Evolutionary conservation across 148 eudicot species (phyloP), one percentile per base, ranked within the genome.

Genomic region (Selenicereus undatus): DNA sequence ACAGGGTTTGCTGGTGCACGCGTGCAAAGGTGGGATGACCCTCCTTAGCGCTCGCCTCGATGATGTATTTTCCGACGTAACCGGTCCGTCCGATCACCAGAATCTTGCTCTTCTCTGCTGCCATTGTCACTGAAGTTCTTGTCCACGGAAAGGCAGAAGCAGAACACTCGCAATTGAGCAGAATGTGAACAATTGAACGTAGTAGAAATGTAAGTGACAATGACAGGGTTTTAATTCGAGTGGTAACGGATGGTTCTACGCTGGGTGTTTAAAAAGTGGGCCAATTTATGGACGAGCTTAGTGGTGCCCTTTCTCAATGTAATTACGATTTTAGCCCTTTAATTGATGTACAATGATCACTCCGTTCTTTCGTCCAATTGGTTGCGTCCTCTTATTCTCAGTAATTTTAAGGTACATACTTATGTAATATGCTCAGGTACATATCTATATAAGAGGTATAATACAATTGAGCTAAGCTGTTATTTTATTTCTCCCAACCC

Each of bases 51-150:
- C 95, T 91, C 1, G 93, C 93, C 62, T 90, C 88, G 22, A 89
- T 89, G 36, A 91, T 70, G 86, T 86, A 90, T 68, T 87, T 91
- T 0, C 95, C 95, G 69, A 90, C 86, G 86, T 90, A 90, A 35
- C 95, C 96, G 3, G 93, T 90, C 35, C 91, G 93, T 52, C 93
- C 96, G 52, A 92, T 88, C 72, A 89, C 79, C 78, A 92, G 62
- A 77, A 90, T 87, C 86, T 87, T 90, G 87, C 89, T 89, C 73
- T 89, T 87, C 36, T 81, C 83, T 0, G 82, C 87, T 0, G 83
- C 88, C 95, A 91, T 91, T 78, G 68, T 83, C 68, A 14, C 7
- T 24, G 27, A 20, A 1, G 3, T 29, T 78, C 43, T 22, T n/a
- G 13, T 18, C 30, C 54, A 64, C 4, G 68, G 73, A 79, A 14